Percentiles rank a stretch among this genome's conserved stretches.
Evolutionary conservation across 139 green algal species (phyloP).

Genomic region (Chlorella sp.): DNA sequence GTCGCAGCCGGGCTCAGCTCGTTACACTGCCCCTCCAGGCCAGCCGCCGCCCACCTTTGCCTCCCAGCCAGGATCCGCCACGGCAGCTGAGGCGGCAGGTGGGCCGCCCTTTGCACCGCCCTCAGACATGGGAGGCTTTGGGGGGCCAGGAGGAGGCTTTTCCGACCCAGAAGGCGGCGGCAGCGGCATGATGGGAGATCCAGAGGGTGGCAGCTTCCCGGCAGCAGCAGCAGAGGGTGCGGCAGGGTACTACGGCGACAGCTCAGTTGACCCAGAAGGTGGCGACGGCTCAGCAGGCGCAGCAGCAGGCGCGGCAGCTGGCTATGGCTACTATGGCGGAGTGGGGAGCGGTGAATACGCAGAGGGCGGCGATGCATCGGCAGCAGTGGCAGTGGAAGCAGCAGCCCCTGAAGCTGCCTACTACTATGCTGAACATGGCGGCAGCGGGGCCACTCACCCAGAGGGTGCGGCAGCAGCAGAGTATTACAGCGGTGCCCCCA

Average conservation of each 20-base stretch:
- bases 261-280: not conserved
- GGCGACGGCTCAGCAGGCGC: not conserved
- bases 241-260: not conserved
- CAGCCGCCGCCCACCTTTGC: not conserved
- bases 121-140: not conserved
- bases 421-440: not conserved
- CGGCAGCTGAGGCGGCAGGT: not conserved
- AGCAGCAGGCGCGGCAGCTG: not conserved
- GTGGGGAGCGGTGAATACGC: too few relatives aligned
- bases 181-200: not conserved
- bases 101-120: not conserved
- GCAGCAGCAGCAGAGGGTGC: not conserved
- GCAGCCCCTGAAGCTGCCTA: not conserved
- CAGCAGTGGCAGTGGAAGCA: not conserved
- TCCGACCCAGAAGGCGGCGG: not conserved
- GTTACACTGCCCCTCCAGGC: not conserved
- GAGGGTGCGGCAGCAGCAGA: not conserved
- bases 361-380: not conserved
- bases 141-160: not conserved
- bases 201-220: not conserved
- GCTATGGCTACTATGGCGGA: not conserved
- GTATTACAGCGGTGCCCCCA: too few relatives aligned
- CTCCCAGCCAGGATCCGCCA: not conserved
- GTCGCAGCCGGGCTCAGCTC: conserved; percentile 15
- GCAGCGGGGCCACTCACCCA: too few relatives aligned